A percentile compares a stretch with the other conserved stretches of the same genome.
Conservation (phyloP, 371 early-diverging fungal species). For the Cokeromyces recurvatus region DNA sequence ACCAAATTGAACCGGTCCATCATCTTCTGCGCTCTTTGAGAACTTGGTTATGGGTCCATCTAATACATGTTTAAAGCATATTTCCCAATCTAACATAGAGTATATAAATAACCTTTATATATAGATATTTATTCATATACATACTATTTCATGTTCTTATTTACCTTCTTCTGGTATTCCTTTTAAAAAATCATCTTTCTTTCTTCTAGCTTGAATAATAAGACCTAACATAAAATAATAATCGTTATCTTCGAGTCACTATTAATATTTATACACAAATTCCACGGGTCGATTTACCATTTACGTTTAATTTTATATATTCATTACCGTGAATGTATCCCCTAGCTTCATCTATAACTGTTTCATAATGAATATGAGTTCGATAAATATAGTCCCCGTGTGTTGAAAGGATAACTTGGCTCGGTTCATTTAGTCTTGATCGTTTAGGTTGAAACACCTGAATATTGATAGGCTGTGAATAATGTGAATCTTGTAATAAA, state of each 20-base stretch:
- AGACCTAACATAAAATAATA: no score
- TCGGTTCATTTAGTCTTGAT: conserved; percentile 7
- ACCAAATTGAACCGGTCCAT: conserved; percentile 17
- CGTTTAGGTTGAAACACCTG: conserved; percentile 6
- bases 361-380: conserved; percentile 31
- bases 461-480: conserved; percentile 32
- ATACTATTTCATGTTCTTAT: no score
- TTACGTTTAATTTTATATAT: conserved; percentile 11
- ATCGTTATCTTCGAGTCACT: no score
- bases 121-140: no score
- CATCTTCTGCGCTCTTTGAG: conserved; percentile 11
- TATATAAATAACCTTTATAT: background rate
- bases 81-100: conserved; percentile 24
- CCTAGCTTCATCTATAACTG: background rate
- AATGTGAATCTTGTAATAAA: conserved; percentile 34
- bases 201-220: conserved; percentile 14
- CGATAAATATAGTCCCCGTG: conserved; percentile 28
- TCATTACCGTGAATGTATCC: conserved; percentile 15
- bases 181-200: conserved; percentile 6
- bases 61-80: conserved; percentile 24
- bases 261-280: no score
- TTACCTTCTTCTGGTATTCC: conserved; percentile 7
- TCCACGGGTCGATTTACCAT: no score
- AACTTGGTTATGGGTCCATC: conserved; percentile 25
- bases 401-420: conserved; percentile 18